These are phyloP conservation scores for Fusarium brachygibbosum DNA, from an alignment of 2,329 filamentous ascomycete species.

Conservation along the genomic window DNA sequence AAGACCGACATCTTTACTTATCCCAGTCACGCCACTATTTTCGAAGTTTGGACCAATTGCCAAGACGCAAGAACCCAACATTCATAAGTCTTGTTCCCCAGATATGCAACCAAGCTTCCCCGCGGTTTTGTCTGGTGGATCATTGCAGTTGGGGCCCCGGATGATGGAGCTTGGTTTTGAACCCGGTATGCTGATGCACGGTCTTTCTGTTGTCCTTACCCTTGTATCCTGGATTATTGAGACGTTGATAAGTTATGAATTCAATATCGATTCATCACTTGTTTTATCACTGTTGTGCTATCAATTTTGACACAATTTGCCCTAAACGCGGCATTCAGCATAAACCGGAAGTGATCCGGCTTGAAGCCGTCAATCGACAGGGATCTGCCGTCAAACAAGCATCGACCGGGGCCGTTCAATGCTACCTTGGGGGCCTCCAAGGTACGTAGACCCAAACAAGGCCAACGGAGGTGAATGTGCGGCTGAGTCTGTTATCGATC, in stretches of 20 bases:
- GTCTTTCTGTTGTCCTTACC: slow-evolving; percentile 13
- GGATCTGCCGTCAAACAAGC: slow-evolving; percentile 30
- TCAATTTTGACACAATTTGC: background rate
- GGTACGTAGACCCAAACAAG: slow-evolving; percentile 18
- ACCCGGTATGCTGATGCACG: slow-evolving; percentile 32
- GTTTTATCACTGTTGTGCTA: background rate
- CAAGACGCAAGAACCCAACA: slow-evolving; percentile 4
- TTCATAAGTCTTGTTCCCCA: slow-evolving; percentile 4
- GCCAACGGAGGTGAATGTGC: slow-evolving; percentile 26
- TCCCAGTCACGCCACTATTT: slow-evolving; percentile 43
- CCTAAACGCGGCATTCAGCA: background rate
- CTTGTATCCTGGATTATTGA: slow-evolving; percentile 9
- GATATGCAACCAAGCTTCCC: slow-evolving; percentile 14
- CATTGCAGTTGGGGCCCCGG: slow-evolving; percentile 37
- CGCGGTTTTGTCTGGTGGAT: slow-evolving; percentile 25
- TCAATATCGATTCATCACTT: background rate
- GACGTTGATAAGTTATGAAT: background rate
- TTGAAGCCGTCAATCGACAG: slow-evolving; percentile 25
- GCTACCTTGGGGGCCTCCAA: slow-evolving; percentile 14
- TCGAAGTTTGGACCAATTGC: no score
- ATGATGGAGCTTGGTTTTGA: slow-evolving; percentile 23
- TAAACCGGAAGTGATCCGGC: slow-evolving; percentile 23
- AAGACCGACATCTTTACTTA: slow-evolving; percentile 1
- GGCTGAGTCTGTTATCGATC: slow-evolving; percentile 27
- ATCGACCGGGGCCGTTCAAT: slow-evolving; percentile 18